These are phyloP conservation scores for Phanerodontia chrysosporium DNA, from an alignment of 768 basidiomycete species.

Conservation along the genomic window DNA sequence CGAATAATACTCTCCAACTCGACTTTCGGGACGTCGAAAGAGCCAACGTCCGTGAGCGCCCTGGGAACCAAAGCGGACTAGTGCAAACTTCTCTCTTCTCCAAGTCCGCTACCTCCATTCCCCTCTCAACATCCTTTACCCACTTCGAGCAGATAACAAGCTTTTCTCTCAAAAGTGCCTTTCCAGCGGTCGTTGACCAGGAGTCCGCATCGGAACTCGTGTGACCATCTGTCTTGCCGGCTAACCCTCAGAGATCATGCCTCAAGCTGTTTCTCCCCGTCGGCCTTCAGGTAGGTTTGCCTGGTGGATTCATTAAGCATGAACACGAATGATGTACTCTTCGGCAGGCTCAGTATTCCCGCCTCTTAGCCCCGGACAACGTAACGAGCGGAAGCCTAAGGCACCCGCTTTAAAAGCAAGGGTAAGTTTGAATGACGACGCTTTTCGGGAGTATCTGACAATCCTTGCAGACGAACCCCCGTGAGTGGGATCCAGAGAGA, in stretches of 20 bases:
- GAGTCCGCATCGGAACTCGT: too few species aligned
- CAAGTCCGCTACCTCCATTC: too few species aligned
- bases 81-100: too few species aligned
- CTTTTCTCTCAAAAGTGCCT: too few species aligned
- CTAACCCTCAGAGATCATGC: not conserved
- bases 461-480: not conserved
- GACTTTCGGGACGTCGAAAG: too few species aligned
- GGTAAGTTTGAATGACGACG: not conserved
- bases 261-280: slow-evolving; percentile 7
- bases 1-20: too few species aligned
- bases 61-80: too few species aligned
- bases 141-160: too few species aligned
- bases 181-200: too few species aligned
- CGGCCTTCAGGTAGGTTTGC: not conserved
- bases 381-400: not conserved
- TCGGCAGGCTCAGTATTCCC: not conserved
- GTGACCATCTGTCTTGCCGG: too few species aligned
- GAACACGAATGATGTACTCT: not conserved
- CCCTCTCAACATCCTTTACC: too few species aligned
- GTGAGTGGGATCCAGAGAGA: not conserved
- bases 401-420: not conserved
- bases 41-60: too few species aligned
- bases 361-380: not conserved
- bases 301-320: not conserved
- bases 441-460: not conserved